A percentile compares a stretch with the other conserved stretches of the same genome.
Evolutionary conservation across 2,329 filamentous ascomycete genomes (phyloP).

Genomic region (Clonostachys sp.): DNA sequence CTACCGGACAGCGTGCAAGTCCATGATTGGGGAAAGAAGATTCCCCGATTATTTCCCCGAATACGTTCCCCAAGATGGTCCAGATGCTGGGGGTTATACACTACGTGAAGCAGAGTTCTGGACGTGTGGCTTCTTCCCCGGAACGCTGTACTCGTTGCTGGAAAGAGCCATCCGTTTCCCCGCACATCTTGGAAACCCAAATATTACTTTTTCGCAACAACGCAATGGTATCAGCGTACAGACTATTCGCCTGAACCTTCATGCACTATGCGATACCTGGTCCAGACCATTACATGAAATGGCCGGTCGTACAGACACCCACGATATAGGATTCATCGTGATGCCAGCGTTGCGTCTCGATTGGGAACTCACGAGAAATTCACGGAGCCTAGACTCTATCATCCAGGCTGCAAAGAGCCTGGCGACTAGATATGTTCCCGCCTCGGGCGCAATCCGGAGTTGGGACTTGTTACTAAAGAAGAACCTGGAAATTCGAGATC

Average conservation of each 20-base stretch:
- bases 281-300: slow-evolving; percentile 26
- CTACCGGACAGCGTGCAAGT: slow-evolving; percentile 5
- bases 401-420: slow-evolving; percentile 36
- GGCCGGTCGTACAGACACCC: slow-evolving; percentile 39
- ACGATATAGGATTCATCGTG: slow-evolving; percentile 51
- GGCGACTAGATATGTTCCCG: slow-evolving; percentile 31
- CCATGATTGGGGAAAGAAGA: neutral
- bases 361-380: slow-evolving; percentile 37
- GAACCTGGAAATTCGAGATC: slow-evolving; percentile 13
- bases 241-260: slow-evolving; percentile 1
- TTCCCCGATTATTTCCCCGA: slow-evolving; percentile 17
- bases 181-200: slow-evolving; percentile 3
- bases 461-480: slow-evolving; percentile 35
- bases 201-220: slow-evolving; percentile 1
- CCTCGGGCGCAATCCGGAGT: slow-evolving; percentile 37
- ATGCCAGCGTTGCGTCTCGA: slow-evolving; percentile 38
- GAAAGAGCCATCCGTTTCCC: slow-evolving; percentile 25
- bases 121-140: slow-evolving; percentile 36
- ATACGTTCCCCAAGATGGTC: slow-evolving; percentile 19
- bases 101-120: slow-evolving; percentile 27
- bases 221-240: neutral
- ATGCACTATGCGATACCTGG: slow-evolving; percentile 20
- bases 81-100: slow-evolving; percentile 14
- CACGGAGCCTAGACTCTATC: slow-evolving; percentile 29
- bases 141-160: slow-evolving; percentile 22